Conservation (phyloP, 305 asterid species). For the Solanum hybrid region DNA sequence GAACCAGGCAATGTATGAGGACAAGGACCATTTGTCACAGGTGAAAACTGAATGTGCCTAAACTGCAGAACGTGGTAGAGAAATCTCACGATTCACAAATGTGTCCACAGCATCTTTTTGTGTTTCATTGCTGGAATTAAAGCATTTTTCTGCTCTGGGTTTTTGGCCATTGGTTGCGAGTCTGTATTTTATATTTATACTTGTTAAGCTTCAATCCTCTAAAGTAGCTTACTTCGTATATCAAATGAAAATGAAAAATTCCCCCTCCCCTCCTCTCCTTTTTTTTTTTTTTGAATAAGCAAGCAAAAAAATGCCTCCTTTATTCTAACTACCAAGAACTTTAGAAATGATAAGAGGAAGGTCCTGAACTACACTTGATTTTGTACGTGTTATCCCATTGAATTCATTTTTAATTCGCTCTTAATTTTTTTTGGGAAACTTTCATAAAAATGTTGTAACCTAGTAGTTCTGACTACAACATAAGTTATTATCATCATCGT, state of each 20-base stretch:
- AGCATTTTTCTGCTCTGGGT: neutral
- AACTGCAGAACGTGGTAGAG: neutral
- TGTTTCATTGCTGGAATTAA: neutral
- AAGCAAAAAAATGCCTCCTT: neutral
- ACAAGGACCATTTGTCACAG: conserved; percentile 95
- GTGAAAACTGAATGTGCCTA: conserved; percentile 27
- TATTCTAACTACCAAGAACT: neutral
- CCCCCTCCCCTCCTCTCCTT: neutral
- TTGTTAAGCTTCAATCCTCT: neutral
- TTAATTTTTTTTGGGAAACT: neutral
- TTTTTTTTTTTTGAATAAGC: neutral
- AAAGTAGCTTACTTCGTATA: neutral
- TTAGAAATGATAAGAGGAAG: neutral
- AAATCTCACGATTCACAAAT: neutral
- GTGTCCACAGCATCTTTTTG: neutral
- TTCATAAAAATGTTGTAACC: neutral
- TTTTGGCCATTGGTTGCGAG: neutral
- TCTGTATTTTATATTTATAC: neutral
- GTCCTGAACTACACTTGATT: neutral
- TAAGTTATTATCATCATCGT: neutral
- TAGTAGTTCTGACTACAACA: neutral
- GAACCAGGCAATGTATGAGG: conserved; percentile 66
- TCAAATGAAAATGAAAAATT: neutral
- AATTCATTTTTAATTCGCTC: neutral
- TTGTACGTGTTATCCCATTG: neutral